Conservation (phyloP, 2,329 filamentous ascomycete genomes). For the Taxawa tesnikishii region DNA sequence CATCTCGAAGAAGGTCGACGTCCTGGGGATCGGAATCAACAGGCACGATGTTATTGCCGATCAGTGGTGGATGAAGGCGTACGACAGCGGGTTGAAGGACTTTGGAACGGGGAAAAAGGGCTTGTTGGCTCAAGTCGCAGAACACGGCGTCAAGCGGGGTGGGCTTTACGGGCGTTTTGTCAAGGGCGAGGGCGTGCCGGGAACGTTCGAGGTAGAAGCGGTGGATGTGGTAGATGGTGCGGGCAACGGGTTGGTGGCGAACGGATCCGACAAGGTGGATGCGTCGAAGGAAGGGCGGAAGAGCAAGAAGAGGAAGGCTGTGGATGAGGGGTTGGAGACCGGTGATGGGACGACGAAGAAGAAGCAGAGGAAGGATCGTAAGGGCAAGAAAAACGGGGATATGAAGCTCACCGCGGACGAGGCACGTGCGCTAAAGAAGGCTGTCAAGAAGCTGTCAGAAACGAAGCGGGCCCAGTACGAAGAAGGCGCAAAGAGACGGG, state of each 20-base stretch:
- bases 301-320: slow-evolving; percentile 8
- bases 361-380: slow-evolving; percentile 2
- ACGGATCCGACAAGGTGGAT: slow-evolving; percentile 5
- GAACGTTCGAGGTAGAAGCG: slow-evolving; percentile 42
- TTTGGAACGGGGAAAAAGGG: slow-evolving; percentile 51
- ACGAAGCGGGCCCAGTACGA: slow-evolving; percentile 18
- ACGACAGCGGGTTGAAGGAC: slow-evolving; percentile 78
- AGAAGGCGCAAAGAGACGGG: slow-evolving; percentile 19
- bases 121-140: slow-evolving; percentile 32
- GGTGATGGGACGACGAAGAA: slow-evolving; percentile 8
- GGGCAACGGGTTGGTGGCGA: slow-evolving; percentile 3
- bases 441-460: slow-evolving; percentile 17
- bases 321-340: slow-evolving; percentile 6
- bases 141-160: slow-evolving; percentile 35
- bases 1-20: slow-evolving; percentile 70
- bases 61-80: slow-evolving; percentile 95
- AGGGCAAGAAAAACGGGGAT: slow-evolving; percentile 5
- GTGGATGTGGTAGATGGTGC: slow-evolving; percentile 5
- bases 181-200: slow-evolving; percentile 61
- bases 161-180: slow-evolving; percentile 77
- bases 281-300: slow-evolving; percentile 6
- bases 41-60: slow-evolving; percentile 52
- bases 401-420: slow-evolving; percentile 1
- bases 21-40: slow-evolving; percentile 69
- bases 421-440: slow-evolving; percentile 9